Evolutionary conservation across 768 basidiomycete genomes (phyloP), one percentile per base, ranked within the genome.

Genomic region (Amanita molliuscula): DNA sequence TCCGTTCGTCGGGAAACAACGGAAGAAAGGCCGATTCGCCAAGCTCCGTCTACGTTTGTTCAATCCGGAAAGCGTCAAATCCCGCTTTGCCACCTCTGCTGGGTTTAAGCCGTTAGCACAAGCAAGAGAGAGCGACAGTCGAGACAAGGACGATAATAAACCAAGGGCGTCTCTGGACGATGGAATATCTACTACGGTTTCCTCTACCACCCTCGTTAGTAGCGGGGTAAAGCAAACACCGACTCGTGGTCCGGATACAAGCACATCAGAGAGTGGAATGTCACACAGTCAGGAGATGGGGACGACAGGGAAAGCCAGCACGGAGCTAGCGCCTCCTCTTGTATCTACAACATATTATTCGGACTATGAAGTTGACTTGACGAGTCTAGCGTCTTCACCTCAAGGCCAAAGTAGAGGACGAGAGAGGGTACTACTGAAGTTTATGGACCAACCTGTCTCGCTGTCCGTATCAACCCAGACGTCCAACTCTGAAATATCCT

Each of bases 331-430:
- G 6, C 3, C 35, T 16, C 21, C 46, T 13, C 43, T 13, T 31
- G 23, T 8, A 18, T 63, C 61, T 6, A 64, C 50, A 6, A 63
- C 64, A 5, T 65, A 67, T 25, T 73, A 72, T 50, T 78, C 76
- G 3, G 76, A 78, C 54, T 69, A 68, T 41, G 77, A 80, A 48
- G 75, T 73, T 37, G 73, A 73, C 48, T 47, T 66, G 15, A 58
- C 61, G 38, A 58, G 51, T 26, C 53, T 48, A 51, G 36, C 23
- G 47, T 57, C n/a, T 33, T 43, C 51, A 36, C 48, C 36, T 34
- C 48, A 40, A 47, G 47, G 47, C 48, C 23, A 13, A 48, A 28
- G 37, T 7, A 8, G 31, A 31, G 21, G 9, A 23, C 23, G 29
- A 6, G n/a, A 9, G 21, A n/a, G 21, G 20, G 45, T 11, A 10